These are phyloP conservation scores for Schizothecium vesticola DNA, from an alignment of 495 filamentous ascomycete genomes.

Conservation along the genomic window DNA sequence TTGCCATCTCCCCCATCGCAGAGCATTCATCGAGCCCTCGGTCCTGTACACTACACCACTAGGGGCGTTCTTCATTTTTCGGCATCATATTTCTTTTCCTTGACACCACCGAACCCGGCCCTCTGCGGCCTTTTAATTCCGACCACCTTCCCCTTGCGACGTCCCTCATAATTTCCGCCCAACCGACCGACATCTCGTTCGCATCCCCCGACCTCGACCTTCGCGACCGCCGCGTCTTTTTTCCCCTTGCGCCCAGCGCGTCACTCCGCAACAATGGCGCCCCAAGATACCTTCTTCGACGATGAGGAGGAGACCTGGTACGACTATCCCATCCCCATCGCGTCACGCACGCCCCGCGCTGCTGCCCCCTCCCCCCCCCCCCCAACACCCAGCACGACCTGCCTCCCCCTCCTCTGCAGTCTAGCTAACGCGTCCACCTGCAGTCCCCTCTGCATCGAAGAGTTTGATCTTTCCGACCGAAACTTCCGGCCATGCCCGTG, in stretches of 20 bases:
- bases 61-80: constrained; percentile 15
- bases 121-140: constrained; percentile 17
- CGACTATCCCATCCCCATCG: neutral
- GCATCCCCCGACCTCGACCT: neutral
- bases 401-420: neutral
- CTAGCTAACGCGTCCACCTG: neutral
- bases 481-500: constrained; percentile 98
- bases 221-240: constrained; percentile 10
- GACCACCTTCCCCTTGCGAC: constrained; percentile 1
- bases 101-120: constrained; percentile 4
- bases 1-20: constrained; percentile 1
- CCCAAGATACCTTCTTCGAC: constrained; percentile 94
- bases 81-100: constrained; percentile 17
- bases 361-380: neutral
- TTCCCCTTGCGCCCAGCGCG: neutral
- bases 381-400: neutral
- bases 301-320: constrained; percentile 94
- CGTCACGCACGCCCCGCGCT: constrained; percentile 19
- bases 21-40: constrained; percentile 18
- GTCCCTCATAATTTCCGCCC: neutral
- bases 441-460: constrained; percentile 93
- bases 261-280: constrained; percentile 53
- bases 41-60: constrained; percentile 22
- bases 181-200: constrained; percentile 5
- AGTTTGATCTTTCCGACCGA: constrained; percentile 93